A percentile compares a stretch with the other conserved stretches of the same genome.
Conservation (phyloP, 208 protist genomes). For the Trypanosoma avium region DNA sequence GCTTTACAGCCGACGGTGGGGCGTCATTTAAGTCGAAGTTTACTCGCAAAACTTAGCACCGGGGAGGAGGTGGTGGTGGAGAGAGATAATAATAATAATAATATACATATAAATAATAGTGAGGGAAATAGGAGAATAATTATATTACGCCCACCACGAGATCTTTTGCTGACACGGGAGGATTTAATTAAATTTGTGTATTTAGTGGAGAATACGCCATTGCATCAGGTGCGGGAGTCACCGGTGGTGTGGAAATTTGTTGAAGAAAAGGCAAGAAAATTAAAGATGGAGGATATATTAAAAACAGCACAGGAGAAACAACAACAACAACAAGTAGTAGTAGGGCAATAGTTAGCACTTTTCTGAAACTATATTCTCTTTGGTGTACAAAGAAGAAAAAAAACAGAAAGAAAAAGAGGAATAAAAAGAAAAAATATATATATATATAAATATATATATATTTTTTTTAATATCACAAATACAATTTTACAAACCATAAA, state of each 20-base stretch:
- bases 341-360: no score
- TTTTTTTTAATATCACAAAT: no score
- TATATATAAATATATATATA: no score
- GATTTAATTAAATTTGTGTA: slow-evolving; percentile 44
- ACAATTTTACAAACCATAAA: no score
- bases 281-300: slow-evolving; percentile 30
- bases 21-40: slow-evolving; percentile 46
- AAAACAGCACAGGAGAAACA: slow-evolving; percentile 8
- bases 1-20: slow-evolving; percentile 32
- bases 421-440: slow-evolving; percentile 1
- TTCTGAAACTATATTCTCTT: no score
- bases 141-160: slow-evolving; percentile 35
- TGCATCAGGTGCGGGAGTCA: slow-evolving; percentile 37
- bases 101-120: no score
- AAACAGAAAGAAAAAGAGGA: no score
- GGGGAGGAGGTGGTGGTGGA: slow-evolving; percentile 61
- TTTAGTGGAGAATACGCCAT: slow-evolving; percentile 44
- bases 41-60: slow-evolving; percentile 55
- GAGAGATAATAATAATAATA: slow-evolving; percentile 27
- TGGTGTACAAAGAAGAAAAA: no score
- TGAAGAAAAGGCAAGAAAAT: slow-evolving; percentile 46
- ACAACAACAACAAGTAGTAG: no score
- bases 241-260: slow-evolving; percentile 58
- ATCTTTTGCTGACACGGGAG: slow-evolving; percentile 45
- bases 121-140: no score